Base-by-base conservation (phyloP, 371 early-diverging fungal species). In the Lichtheimia hyalospora region DNA sequence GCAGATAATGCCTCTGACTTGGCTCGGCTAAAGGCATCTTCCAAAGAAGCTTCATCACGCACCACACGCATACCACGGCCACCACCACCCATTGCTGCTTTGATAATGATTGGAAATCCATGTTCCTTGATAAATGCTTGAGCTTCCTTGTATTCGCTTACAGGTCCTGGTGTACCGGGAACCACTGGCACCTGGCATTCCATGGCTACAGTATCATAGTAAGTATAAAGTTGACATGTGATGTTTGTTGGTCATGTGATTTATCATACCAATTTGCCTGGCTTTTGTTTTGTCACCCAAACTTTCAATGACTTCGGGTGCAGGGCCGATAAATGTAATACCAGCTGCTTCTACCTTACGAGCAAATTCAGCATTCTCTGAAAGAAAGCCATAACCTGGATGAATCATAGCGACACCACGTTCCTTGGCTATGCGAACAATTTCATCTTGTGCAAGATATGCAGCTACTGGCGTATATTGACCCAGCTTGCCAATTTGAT, bases 1-100 rank as follows among this genome's bases (percentile, higher is more conserved):
- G 94, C 93, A 53, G 92, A 73, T 15, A 89, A 74, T n/a, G 96
- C 96, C 73, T 97, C 97, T 2, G 90, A 88, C 51, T 87, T 83
- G 5, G 94, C 95, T 21, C 92, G 88, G 50, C 83, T 79, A 69
- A 95, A 96, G 20, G 91, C 78, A 51, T 87, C 84, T 49, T 79
- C 82, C 13, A 95, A 73, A 8, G 86, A 77, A 5, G 73, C 77
- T 27, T 73, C 71, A 49, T 86, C 86, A 58, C 91, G 86, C 27
- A 96, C 95, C 7, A 93, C 93, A 62, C 96, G 89, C 95, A 98
- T 96, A 62, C 98, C 99, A 70, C 97, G 92, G 40, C 99, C 99
- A 69, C 99, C 99, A 56, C 97, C 96, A 43, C 96, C 96, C 89
- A 93, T 92, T 15, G 96, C 93, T 4, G 96, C 95, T 77, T 99